Evolutionary conservation across 2,329 filamentous ascomycete genomes (phyloP), one percentile per base, ranked within the genome.

Genomic region (Alternaria hordeiaustralica): DNA sequence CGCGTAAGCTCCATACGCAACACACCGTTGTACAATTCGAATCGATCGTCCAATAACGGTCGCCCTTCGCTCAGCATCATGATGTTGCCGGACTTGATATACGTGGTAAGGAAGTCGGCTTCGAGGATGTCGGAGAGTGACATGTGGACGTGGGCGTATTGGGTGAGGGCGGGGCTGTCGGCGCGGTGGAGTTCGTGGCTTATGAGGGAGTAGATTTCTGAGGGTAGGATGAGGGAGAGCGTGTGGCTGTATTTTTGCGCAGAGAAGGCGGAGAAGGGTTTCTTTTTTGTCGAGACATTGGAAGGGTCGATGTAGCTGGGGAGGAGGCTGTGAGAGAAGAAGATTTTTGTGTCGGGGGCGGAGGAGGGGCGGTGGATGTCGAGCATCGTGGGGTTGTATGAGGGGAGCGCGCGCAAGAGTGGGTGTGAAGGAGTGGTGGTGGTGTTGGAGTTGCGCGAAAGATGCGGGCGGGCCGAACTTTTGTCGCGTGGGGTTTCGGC

Each of bases 51-150:
- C 3, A 90, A 85, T 3, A 88, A 89, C 8, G 86, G 83, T 30
- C 87, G 86, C 12, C 93, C 94, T 78, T 94, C 88, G 0, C 94
- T 97, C 3, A 97, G 85, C 91, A 98, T 92, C 70, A 92, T 79
- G 53, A 96, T 83, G 75, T 93, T 90, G 6, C 93, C 93, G 94
- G 63, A 62, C 3, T 97, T 97, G 69, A 98, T 90, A 75, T 96
- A 94, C 46, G 89, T 84, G n/a, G 87, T 90, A 73, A 97, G 94
- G 72, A 97, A 97, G 0, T 89, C 87, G 1, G 88, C 87, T 33
- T 91, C 85, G 1, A 98, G 77, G 6, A 98, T 76, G 62, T 93
- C 89, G 9, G 85, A 86, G 10, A 97, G 84, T 4, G 88, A 87
- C 86, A 97, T 89, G 69, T 88, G 87, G 3, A 97, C 88, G 63